Conservation (phyloP, 306 rosid species). For the Alnus glutinosa region DNA sequence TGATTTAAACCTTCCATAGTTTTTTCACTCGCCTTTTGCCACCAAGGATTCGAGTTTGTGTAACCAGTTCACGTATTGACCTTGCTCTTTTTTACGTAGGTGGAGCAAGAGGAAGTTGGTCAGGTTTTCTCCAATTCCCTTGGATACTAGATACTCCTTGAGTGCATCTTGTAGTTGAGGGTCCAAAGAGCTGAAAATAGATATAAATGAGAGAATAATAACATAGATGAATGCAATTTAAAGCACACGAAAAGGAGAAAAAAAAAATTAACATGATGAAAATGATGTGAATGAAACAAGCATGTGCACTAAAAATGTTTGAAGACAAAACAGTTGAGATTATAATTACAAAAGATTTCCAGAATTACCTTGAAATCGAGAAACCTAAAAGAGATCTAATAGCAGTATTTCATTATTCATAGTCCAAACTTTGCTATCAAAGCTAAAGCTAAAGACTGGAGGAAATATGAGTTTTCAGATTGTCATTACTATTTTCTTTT, state of each 20-base stretch:
- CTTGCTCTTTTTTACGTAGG: slow-evolving; percentile 66
- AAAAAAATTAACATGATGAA: neutral
- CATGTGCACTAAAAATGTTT: neutral
- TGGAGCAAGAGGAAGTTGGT: slow-evolving; percentile 65
- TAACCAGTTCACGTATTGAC: slow-evolving; percentile 76
- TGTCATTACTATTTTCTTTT: neutral
- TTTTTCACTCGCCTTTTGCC: slow-evolving; percentile 32
- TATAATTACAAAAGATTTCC: neutral
- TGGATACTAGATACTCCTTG: slow-evolving; percentile 55
- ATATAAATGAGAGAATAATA: slow-evolving; percentile 10
- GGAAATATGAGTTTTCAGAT: neutral
- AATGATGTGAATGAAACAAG: neutral
- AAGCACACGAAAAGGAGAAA: neutral
- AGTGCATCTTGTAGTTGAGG: slow-evolving; percentile 45
- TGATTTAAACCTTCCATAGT: neutral
- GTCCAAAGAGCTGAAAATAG: slow-evolving; percentile 52
- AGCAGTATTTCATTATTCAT: neutral
- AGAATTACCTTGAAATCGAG: neutral
- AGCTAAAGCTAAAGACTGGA: neutral
- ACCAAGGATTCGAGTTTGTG: slow-evolving; percentile 48
- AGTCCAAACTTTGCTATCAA: neutral
- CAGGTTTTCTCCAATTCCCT: slow-evolving; percentile 62
- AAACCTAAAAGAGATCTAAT: neutral
- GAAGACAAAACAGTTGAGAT: neutral
- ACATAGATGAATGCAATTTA: slow-evolving; percentile 8